Conservation (phyloP, 495 filamentous ascomycete genomes). For the Aspergillus taichungensis region DNA sequence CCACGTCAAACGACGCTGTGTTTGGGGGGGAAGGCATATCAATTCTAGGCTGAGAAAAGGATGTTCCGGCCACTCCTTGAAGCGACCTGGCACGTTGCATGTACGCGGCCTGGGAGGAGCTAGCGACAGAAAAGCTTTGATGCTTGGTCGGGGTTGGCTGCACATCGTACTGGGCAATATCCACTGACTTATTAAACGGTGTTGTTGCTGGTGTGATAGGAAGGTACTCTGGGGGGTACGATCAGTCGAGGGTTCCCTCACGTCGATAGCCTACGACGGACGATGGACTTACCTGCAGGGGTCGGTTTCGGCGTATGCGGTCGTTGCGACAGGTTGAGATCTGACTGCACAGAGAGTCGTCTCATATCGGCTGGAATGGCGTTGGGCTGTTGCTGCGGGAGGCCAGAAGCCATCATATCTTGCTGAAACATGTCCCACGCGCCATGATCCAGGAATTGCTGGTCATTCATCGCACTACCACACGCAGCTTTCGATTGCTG, state of each 20-base stretch:
- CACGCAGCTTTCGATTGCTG: constrained; percentile 9
- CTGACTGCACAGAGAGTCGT: constrained; percentile 32
- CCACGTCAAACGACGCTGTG: constrained; percentile 28
- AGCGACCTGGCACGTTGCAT: constrained; percentile 43
- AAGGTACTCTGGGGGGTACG: constrained; percentile 24
- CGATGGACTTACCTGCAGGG: constrained; percentile 38
- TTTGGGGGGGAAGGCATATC: constrained; percentile 43
- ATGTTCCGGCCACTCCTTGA: constrained; percentile 31
- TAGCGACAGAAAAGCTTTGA: constrained; percentile 26
- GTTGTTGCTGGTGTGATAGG: constrained; percentile 43
- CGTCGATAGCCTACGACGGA: not conserved
- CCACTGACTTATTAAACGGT: constrained; percentile 35
- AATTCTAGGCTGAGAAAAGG: constrained; percentile 25
- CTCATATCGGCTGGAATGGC: constrained; percentile 20
- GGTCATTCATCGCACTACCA: constrained; percentile 5
- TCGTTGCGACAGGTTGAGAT: constrained; percentile 30
- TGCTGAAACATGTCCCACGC: constrained; percentile 23
- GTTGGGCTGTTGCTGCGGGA: constrained; percentile 13
- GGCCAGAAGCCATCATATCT: constrained; percentile 8
- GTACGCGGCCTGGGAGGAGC: constrained; percentile 24
- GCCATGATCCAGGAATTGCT: constrained; percentile 13
- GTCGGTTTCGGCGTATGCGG: constrained; percentile 53
- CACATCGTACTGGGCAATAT: constrained; percentile 28
- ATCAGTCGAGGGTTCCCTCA: constrained; percentile 10
- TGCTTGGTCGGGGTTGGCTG: constrained; percentile 26